phyloP scores from a whole-genome alignment of 306 rosid species.

The Malus sylvestris region DNA sequence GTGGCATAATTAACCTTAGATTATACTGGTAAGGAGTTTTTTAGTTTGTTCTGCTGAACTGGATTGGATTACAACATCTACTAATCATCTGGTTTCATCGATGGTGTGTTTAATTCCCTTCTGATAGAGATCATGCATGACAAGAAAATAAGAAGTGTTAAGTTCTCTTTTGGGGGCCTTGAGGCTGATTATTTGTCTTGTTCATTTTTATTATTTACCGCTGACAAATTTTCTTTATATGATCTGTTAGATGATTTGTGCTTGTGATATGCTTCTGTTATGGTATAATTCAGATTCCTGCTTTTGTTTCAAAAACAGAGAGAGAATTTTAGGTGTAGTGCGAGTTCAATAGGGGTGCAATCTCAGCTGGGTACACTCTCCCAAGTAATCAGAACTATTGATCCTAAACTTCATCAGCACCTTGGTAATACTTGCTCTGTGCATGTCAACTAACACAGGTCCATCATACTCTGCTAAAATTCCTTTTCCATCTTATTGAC shows the following conservation, averaged over 20 bases:
- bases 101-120: not conserved
- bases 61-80: not conserved
- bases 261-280: constrained; percentile 13
- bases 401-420: constrained; percentile 95
- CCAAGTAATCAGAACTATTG: constrained; percentile 78
- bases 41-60: not conserved
- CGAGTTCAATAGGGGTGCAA: constrained; percentile 88
- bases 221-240: not conserved
- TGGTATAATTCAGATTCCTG: constrained; percentile 21
- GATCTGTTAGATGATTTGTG: constrained; percentile 1
- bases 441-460: not conserved
- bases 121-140: not conserved
- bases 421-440: constrained; percentile 49
- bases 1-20: not conserved
- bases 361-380: constrained; percentile 82
- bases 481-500: constrained; percentile 31
- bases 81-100: not conserved
- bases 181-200: not conserved
- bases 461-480: constrained; percentile 7
- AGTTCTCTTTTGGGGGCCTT: not conserved
- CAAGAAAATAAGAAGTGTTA: not conserved
- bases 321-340: constrained; percentile 70
- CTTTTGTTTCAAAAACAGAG: constrained; percentile 48
- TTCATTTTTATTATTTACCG: not conserved
- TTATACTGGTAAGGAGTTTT: not conserved